Evolutionary conservation across 2,329 filamentous ascomycete species (phyloP), one percentile per base, ranked within the genome.

Genomic region (Aspergillus tanneri): DNA sequence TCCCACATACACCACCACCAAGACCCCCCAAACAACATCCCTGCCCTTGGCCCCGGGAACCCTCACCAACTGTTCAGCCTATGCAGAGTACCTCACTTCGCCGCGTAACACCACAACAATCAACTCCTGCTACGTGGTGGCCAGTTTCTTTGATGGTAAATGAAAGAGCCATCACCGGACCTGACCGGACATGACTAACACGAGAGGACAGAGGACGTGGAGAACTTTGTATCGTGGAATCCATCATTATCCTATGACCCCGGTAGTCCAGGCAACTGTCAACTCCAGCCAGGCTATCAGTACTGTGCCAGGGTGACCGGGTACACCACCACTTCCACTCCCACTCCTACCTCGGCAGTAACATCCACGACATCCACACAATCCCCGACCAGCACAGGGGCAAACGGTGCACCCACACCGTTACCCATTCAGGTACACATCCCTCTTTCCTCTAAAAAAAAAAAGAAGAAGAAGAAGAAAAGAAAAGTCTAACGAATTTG

Each of bases 91-190:
- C 19, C 18, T 43, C 18, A 6, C 34, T 10, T 22, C 43, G 8
- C 11, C 19, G 6, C 43, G 43, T 2, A 46, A 46, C 39, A 28
- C 43, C 14, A 28, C 34, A 11, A 30, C 34, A 12, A 27, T 46
- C 14, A 46, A 46, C 35, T 18, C 43, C 11, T 46, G 43, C 32
- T 43, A 48, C 32, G 32, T 42, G 3, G 40, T 43, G 22, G 46
- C 46, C 18, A 43, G 5, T 5, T 30, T 43, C 5, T 48, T 30
- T 35, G 39, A 48, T 22, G 25, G 39, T 39, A 14, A 43, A 24
- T 35, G 19, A 11, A 23, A 12, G 19, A 36, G 12, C 43, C 34
- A 11, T 27, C 16, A 30, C 12, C 16, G 16, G 38, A 12, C 21
- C 14, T 41, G 22, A 21, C 18, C 27, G 22, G 38, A 12, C 18